Evolutionary conservation across 306 rosid species (phyloP).

Genomic region (Pachyrhizus erosus): DNA sequence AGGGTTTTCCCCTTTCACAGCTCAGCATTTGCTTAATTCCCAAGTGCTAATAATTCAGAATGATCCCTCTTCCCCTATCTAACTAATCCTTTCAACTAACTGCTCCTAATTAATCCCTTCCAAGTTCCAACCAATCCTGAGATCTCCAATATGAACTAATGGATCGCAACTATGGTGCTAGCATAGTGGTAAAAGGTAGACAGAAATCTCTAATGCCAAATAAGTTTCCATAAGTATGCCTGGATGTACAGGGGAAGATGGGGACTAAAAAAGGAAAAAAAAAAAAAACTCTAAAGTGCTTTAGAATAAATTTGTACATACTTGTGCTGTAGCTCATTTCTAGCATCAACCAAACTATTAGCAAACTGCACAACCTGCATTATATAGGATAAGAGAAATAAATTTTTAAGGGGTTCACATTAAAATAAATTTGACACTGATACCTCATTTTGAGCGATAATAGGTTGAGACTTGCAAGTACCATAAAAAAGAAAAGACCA

Average conservation of each 20-base stretch:
- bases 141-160: neutral
- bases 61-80: neutral
- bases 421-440: slow-evolving; percentile 6
- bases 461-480: neutral
- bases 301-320: slow-evolving; percentile 51
- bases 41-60: neutral
- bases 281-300: slow-evolving; percentile 17
- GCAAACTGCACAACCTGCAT: slow-evolving; percentile 89
- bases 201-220: neutral
- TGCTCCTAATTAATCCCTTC: neutral
- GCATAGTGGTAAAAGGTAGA: neutral
- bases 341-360: slow-evolving; percentile 77
- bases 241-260: neutral
- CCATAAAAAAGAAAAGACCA: slow-evolving; percentile 27
- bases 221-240: neutral
- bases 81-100: neutral
- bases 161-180: slow-evolving; percentile 11
- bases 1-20: neutral
- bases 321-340: slow-evolving; percentile 85
- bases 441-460: slow-evolving; percentile 11
- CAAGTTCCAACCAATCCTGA: neutral
- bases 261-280: neutral
- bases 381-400: slow-evolving; percentile 5
- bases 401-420: neutral
- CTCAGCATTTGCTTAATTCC: neutral